Percentiles rank a stretch among this genome's conserved stretches.
These are phyloP conservation scores for Sporobolomyces phaffii DNA, from an alignment of 768 basidiomycete genomes.

Conservation along the genomic window DNA sequence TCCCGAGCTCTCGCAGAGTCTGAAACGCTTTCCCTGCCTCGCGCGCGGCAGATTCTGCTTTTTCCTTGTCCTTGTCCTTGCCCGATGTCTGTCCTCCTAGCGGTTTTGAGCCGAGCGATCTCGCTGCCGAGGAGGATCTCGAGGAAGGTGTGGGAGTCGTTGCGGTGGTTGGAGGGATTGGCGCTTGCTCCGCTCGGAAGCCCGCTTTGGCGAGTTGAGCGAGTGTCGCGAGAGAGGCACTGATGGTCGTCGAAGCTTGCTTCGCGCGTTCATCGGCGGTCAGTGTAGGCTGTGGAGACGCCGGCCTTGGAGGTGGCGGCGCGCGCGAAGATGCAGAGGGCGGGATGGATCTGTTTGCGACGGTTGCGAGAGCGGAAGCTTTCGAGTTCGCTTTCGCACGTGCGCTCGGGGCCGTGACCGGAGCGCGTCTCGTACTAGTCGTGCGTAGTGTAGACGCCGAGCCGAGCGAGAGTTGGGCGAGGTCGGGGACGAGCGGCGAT, in stretches of 20 bases:
- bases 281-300: too few species aligned
- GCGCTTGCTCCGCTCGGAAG: constrained; percentile 14
- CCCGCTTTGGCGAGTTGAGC: constrained; percentile 13
- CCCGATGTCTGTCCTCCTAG: constrained; percentile 44
- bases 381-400: not conserved
- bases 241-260: constrained; percentile 22
- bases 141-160: not conserved
- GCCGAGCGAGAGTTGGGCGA: not conserved
- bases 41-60: constrained; percentile 10
- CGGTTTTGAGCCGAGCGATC: too few species aligned
- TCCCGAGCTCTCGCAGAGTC: constrained; percentile 49
- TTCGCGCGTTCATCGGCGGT: constrained; percentile 16
- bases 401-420: not conserved
- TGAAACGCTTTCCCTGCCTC: constrained; percentile 49
- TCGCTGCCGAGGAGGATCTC: not conserved
- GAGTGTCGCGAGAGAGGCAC: constrained; percentile 12
- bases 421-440: not conserved
- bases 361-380: not conserved
- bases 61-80: not conserved
- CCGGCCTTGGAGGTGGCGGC: too few species aligned
- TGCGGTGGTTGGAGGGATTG: not conserved
- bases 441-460: not conserved
- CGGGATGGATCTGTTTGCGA: not conserved
- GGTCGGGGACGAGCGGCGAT: constrained; percentile 4
- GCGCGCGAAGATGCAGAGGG: too few species aligned